phyloP scores from a whole-genome alignment of 2,329 filamentous ascomycete genomes.

The Microcyclospora tardicrescens region DNA sequence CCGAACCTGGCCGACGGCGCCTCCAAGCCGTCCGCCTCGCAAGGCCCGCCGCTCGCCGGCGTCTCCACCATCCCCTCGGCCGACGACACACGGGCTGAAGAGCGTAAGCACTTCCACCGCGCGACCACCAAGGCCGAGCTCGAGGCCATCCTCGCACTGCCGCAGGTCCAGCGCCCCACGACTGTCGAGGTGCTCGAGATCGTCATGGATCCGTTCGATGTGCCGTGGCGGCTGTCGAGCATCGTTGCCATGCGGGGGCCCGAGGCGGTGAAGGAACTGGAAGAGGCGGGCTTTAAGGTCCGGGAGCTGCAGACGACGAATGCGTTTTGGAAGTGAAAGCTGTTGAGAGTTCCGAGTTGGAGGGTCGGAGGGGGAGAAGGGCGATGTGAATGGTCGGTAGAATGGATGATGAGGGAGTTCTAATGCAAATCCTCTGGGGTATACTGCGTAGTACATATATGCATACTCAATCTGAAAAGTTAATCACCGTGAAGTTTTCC shows the following conservation, averaged over 20 bases:
- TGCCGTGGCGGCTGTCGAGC: conserved; percentile 24
- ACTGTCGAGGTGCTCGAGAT: conserved; percentile 30
- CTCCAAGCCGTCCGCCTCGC: neutral
- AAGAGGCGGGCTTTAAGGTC: conserved; percentile 26
- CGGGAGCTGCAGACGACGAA: conserved; percentile 7
- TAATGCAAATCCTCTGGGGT: too few relatives aligned
- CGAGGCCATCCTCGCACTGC: conserved; percentile 20
- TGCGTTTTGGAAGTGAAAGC: neutral
- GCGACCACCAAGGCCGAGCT: conserved; percentile 27
- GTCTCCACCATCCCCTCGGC: too few relatives aligned
- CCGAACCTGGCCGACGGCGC: conserved; percentile 22
- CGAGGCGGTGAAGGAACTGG: conserved; percentile 24
- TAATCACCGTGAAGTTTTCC: too few relatives aligned
- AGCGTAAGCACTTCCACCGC: conserved; percentile 22
- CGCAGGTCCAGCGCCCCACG: conserved; percentile 19
- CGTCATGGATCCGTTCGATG: conserved; percentile 28
- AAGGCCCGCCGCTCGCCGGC: too few relatives aligned
- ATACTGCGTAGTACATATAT: too few relatives aligned
- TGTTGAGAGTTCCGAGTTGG: too few relatives aligned
- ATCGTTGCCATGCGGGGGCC: conserved; percentile 25
- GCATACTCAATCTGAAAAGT: too few relatives aligned
- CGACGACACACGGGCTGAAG: too few relatives aligned
- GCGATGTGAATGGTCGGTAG: too few relatives aligned
- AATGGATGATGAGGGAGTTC: too few relatives aligned
- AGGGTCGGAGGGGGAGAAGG: too few relatives aligned